Base-by-base conservation (phyloP, 371 early-diverging fungal species). In the Paraphysoderma sedebokerense region DNA sequence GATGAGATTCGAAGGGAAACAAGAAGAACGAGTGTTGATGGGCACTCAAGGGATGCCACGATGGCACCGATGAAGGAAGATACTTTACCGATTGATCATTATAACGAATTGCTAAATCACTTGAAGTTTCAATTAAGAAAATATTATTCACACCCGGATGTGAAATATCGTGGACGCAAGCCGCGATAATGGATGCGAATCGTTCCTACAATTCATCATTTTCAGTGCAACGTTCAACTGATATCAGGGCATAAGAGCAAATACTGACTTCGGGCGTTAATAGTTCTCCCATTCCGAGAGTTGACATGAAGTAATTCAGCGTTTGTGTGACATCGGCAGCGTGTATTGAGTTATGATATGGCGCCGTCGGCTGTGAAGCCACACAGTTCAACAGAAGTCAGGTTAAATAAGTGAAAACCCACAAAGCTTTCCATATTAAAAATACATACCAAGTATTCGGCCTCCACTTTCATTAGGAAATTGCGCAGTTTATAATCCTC, bases 131-230 rank as follows among this genome's bases (percentile, higher is more conserved):
- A 35, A 73, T 54, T 7, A 71, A 48, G 40, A 66, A 73, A 31
- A 58, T 56, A 47, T 73, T 73, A 56, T 63, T 67, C 24, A 67
- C 57, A 11, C 73, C 73, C 24, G 73, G 73, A 50, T 73, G 73
- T 53, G 56, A 55, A 52, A 58, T 60, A 53, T 73, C 73, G 58
- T 73, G 73, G 22, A 61, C 57, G 31, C 56, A 49, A 3, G 68
- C 56, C 11, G 73, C 71, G 6, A 73, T 45, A 4, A 70, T 12
- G 15, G 55, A 44, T 1, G 66, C 61, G 15, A 71, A 47, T 23
- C 47, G 44, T 32, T 73, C 73, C 24, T n/a, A n/a, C n/a, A n/a
- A n/a, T n/a, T n/a, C n/a, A n/a, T n/a, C n/a, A n/a, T n/a, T n/a
- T n/a, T n/a, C n/a, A n/a, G n/a, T n/a, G n/a, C n/a, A n/a, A n/a